Evolutionary conservation across 192 early-diverging fungal species (phyloP), one percentile per base, ranked within the genome.

Genomic region (Funneliformis geosporum): DNA sequence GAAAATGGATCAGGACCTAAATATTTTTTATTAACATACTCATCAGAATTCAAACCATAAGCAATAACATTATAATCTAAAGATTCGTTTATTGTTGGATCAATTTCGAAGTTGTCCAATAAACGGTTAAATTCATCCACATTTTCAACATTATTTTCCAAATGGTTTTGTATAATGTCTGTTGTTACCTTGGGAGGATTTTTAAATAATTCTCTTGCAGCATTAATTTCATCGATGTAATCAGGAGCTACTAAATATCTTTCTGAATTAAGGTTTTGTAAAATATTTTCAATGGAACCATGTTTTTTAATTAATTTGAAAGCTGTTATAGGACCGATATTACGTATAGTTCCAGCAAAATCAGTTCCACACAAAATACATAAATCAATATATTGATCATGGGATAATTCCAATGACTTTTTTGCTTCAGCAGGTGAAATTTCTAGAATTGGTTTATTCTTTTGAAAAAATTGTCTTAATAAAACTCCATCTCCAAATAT

Each of bases 311-410:
- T 85, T 50, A 91, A 81, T 21, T 84, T 78, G n/a, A 86, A 84
- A 12, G 93, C 93, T 8, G 82, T 88, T 27, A 89, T 78, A 18
- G 91, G 90, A 2, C 92, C 93, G 44, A 94, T 88, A n/a, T 87
- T 85, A 60, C 86, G 83, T 8, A 94, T 83, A 1, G 87, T 92
- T 8, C 86, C 85, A 47, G 87, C 86, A 83, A 93, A 95, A 71
- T 95, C 93, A 0, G 92, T 95, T 38, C 92, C 93, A 74, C 92
- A 93, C 25, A 95, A 80, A 60, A 95, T 93, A 76, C 93, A 93
- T 68, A 95, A 33, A 78, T 95, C 92, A 8, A 91, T 71, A 79
- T 93, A 94, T 8, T 85, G 81, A 38, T 80, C 79, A 43, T 83
- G 81, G 8, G 82, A 87, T 21, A 94, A 76, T 5, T 85, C 85